Base-by-base conservation (phyloP, 768 basidiomycete species). In the Lactifluus piperatus region DNA sequence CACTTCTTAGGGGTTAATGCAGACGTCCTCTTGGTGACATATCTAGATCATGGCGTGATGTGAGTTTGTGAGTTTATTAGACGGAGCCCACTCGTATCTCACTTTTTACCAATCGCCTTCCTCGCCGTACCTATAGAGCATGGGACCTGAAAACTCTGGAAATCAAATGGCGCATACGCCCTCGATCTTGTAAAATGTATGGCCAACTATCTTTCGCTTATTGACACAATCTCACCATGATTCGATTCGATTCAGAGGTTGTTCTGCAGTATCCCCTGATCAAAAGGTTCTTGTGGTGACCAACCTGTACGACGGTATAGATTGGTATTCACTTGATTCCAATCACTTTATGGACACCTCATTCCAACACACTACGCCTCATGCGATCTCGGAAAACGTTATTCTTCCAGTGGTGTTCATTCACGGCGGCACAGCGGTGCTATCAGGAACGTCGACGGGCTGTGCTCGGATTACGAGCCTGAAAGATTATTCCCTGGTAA, bases 31-130 rank as follows among this genome's bases (percentile, higher is more conserved):
- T 14, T 54, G 43, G 53, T 30, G 9, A 54, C 22, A 4, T 54
- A 54, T 29, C 53, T 54, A 22, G 43, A 54, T 30, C 53, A 54
- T 26, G 39, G 53, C 14, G 30, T 54, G 14, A 34, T 55, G 54
- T 55, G 18, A 36, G 53, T 34, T 34, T 55, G 54, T 55, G 18
- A 36, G 53, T 34, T 34, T 7, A 6, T 34, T 34, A 9, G 32
- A 34, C 32, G 2, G 32, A 34, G 32, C 5, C 32, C 5, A 34
- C 32, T 34, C 9, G 8, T 34, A 34, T 34, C 32, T 34, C 32
- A 11, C 32, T 34, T 11, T 34, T 6, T 44, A 26, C 11, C 26
- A 26, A 41, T 27, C 36, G 11, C 9, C 11, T 37, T 52, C 5
- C 39, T 29, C 14, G 18, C 36, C 26, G 14, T 22, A 22, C 45